phyloP scores from a whole-genome alignment of 495 filamentous ascomycete species.

The Trichoderma gamsii region DNA sequence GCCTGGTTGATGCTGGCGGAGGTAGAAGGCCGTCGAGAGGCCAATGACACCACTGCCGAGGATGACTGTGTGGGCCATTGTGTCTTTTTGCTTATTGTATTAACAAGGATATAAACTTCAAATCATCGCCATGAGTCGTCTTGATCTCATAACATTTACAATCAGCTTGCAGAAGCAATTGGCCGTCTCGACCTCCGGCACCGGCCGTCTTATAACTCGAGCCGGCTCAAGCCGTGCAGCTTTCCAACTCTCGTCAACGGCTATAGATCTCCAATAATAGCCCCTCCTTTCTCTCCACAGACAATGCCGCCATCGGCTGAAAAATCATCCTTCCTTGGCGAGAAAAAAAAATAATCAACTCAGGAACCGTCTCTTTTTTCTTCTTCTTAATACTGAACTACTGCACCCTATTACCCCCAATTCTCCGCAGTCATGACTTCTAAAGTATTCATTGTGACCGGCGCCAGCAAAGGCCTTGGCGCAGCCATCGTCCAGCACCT shows the following conservation, averaged over 20 bases:
- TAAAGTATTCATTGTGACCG: conserved; percentile 65
- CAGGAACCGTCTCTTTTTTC: background rate
- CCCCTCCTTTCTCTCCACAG: background rate
- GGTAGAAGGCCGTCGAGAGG: conserved; percentile 70
- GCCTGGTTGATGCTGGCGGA: conserved; percentile 48
- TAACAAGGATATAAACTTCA: background rate
- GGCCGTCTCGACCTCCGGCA: background rate
- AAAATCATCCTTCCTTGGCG: background rate
- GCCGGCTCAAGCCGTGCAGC: background rate
- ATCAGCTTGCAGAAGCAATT: background rate
- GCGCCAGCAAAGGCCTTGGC: conserved; percentile 72
- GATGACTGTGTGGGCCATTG: conserved; percentile 55
- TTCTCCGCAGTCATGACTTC: conserved; percentile 11
- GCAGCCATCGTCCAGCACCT: conserved; percentile 70
- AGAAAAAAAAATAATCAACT: background rate
- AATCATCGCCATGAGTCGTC: conserved; percentile 7
- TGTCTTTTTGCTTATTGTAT: conserved; percentile 4
- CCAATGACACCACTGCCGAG: conserved; percentile 77
- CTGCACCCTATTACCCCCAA: background rate
- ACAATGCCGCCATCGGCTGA: background rate
- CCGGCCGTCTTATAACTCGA: background rate
- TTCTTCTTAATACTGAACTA: background rate
- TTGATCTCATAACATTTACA: background rate
- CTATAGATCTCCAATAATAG: background rate
- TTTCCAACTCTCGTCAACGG: background rate